Conservation (phyloP, 371 early-diverging fungal species). For the Capillidium rhysosporum region DNA sequence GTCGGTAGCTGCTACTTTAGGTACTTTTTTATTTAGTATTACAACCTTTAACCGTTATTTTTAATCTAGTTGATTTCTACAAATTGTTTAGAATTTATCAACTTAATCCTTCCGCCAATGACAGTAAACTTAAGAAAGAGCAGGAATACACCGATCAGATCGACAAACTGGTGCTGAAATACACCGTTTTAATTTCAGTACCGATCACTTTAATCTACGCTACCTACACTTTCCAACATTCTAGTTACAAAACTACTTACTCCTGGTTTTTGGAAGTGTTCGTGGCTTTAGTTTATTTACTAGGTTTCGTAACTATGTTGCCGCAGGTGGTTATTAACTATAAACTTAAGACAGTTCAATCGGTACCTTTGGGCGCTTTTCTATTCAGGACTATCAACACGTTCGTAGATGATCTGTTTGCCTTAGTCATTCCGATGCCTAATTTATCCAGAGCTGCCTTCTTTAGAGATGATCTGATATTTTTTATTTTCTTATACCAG, state of each 20-base stretch:
- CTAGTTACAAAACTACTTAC: conserved; percentile 35
- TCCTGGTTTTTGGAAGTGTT: conserved; percentile 37
- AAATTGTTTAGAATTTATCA: neutral
- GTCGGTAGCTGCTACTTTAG: conserved; percentile 14
- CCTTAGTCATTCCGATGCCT: conserved; percentile 39
- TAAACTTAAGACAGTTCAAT: conserved; percentile 39
- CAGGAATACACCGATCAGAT: neutral
- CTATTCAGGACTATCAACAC: conserved; percentile 25
- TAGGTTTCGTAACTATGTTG: conserved; percentile 39
- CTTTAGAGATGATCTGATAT: conserved; percentile 28
- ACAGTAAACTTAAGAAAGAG: neutral
- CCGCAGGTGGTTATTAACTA: conserved; percentile 33
- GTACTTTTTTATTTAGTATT: conserved; percentile 4
- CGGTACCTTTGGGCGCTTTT: conserved; percentile 29
- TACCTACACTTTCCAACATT: conserved; percentile 34
- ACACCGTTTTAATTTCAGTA: neutral
- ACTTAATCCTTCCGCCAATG: neutral
- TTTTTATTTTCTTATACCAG: conserved; percentile 27
- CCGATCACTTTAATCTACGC: conserved; percentile 28
- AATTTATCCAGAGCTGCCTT: conserved; percentile 24
- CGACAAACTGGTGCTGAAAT: conserved; percentile 2
- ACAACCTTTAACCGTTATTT: neutral
- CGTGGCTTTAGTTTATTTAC: conserved; percentile 25
- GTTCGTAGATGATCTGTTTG: conserved; percentile 51
- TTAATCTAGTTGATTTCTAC: conserved; percentile 3